Percentiles rank a stretch among this genome's conserved stretches.
Evolutionary conservation across 129 eudicot species (phyloP).

Genomic region (Saposhnikovia divaricata): DNA sequence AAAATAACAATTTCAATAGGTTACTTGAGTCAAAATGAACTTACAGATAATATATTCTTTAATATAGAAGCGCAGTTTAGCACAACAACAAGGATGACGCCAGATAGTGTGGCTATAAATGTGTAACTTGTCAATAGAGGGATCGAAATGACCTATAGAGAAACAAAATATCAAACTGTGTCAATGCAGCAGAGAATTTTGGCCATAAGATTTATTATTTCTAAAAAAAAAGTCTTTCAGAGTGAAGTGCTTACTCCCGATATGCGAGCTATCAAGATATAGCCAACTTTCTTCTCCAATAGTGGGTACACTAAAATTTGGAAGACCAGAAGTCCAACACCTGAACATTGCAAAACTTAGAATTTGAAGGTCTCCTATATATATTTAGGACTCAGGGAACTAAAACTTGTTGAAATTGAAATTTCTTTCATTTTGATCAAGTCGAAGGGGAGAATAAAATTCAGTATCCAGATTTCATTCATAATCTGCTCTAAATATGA

Average conservation of each 20-base stretch:
- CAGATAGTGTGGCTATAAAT: slow-evolving; percentile 69
- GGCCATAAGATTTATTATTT: not conserved
- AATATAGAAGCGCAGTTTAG: slow-evolving; percentile 53
- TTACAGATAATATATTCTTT: slow-evolving; percentile 74
- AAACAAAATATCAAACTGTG: not conserved
- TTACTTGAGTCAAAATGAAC: slow-evolving; percentile 11
- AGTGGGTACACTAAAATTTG: slow-evolving; percentile 60
- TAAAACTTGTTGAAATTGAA: not conserved
- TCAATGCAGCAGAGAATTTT: not conserved
- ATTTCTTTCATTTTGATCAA: not conserved
- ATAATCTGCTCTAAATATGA: not conserved
- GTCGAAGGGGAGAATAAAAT: not conserved
- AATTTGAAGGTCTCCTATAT: not conserved
- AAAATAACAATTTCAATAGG: not conserved
- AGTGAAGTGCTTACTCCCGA: slow-evolving; percentile 66
- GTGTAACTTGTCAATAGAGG: slow-evolving; percentile 67
- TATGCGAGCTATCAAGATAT: slow-evolving; percentile 47
- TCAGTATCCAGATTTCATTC: not conserved
- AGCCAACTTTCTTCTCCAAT: slow-evolving; percentile 48
- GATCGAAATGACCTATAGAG: slow-evolving; percentile 51
- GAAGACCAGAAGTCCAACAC: slow-evolving; percentile 60
- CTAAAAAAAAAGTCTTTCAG: slow-evolving; percentile 33
- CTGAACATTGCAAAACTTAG: slow-evolving; percentile 25
- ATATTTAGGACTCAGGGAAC: not conserved
- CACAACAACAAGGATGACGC: slow-evolving; percentile 39